Evolutionary conservation across 2,329 filamentous ascomycete genomes (phyloP).

Genomic region (Arthrinium phaeospermum): DNA sequence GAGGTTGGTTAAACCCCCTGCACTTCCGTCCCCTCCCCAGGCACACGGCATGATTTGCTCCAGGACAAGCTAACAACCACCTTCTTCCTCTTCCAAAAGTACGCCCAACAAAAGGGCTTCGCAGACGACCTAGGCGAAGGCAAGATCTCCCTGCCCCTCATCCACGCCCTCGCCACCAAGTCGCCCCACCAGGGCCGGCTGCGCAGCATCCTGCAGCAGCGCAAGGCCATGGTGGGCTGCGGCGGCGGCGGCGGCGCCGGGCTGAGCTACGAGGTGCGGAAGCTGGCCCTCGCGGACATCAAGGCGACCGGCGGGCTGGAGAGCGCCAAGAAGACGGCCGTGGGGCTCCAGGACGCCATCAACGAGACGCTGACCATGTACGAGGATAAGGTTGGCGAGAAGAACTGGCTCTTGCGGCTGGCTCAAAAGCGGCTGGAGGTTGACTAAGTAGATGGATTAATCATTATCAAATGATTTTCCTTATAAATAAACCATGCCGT

Average conservation of each 20-base stretch:
- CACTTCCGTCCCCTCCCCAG: too few species aligned
- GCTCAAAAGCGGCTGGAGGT: neutral
- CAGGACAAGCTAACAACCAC: neutral
- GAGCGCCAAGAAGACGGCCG: neutral
- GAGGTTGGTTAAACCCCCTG: conserved; percentile 29
- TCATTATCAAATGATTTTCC: too few species aligned
- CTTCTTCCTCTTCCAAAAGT: conserved; percentile 29
- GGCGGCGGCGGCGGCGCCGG: too few species aligned
- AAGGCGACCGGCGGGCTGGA: neutral
- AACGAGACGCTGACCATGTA: neutral
- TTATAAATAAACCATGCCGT: too few species aligned
- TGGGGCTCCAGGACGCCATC: neutral
- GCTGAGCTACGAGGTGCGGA: neutral
- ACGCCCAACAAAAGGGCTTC: conserved; percentile 45
- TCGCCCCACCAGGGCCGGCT: neutral
- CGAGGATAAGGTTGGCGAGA: neutral
- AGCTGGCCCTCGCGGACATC: neutral
- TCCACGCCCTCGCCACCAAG: conserved; percentile 27
- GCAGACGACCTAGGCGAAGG: conserved; percentile 49
- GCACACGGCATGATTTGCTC: too few species aligned
- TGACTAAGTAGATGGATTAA: neutral
- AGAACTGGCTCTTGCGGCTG: neutral
- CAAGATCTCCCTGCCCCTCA: conserved; percentile 45
- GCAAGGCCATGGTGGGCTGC: neutral
- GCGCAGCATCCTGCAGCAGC: neutral